A percentile compares a stretch with the other conserved stretches of the same genome.
Conservation (phyloP, 1,139 yeast genomes). For the Suhomyces chickasaworum region DNA sequence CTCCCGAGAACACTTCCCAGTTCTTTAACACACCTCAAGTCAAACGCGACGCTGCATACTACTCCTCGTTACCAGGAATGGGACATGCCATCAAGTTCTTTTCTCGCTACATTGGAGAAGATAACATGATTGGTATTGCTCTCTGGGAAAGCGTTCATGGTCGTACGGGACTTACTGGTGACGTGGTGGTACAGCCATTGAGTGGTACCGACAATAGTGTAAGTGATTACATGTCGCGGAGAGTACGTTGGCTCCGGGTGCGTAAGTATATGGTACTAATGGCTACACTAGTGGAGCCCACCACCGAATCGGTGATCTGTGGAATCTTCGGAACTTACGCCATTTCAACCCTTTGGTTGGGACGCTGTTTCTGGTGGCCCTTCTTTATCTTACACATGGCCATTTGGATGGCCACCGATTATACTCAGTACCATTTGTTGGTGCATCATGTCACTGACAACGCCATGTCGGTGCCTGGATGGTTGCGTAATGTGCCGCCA, state of each 20-base stretch:
- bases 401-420: slow-evolving; percentile 68
- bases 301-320: slow-evolving; percentile 74
- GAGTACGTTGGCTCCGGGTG: slow-evolving; percentile 88
- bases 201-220: slow-evolving; percentile 49
- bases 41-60: slow-evolving; percentile 33
- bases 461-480: slow-evolving; percentile 5
- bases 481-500: slow-evolving; percentile 16
- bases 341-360: slow-evolving; percentile 48
- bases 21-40: slow-evolving; percentile 39
- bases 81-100: slow-evolving; percentile 67
- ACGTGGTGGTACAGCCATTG: slow-evolving; percentile 78
- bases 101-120: slow-evolving; percentile 86
- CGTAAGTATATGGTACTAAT: slow-evolving; percentile 84
- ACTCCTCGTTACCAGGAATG: slow-evolving; percentile 31
- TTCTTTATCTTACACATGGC: slow-evolving; percentile 56
- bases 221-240: slow-evolving; percentile 60
- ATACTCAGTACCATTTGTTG: slow-evolving; percentile 55
- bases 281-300: slow-evolving; percentile 85
- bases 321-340: slow-evolving; percentile 71
- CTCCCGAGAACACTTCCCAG: slow-evolving; percentile 17
- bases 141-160: slow-evolving; percentile 72
- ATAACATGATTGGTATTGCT: slow-evolving; percentile 88
- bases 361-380: slow-evolving; percentile 32
- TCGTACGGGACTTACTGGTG: slow-evolving; percentile 77
- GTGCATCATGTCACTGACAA: slow-evolving; percentile 29